A percentile compares a stretch with the other conserved stretches of the same genome.
Conservation (phyloP, 306 rosid species). For the Casuarina cunninghamiana region DNA sequence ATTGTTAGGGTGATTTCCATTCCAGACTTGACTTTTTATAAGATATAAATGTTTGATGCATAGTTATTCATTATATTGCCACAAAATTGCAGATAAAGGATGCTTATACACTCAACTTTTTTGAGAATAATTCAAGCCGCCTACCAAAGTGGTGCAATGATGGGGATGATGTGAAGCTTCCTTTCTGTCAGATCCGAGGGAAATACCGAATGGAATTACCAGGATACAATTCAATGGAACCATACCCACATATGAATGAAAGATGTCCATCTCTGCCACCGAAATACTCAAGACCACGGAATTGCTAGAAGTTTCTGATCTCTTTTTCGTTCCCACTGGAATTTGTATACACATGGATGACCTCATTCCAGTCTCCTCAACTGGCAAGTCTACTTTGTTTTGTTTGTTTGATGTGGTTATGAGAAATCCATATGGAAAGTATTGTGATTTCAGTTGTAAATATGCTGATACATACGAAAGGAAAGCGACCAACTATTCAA, state of each 20-base stretch:
- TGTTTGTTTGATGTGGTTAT: conserved; percentile 5
- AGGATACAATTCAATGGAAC: conserved; percentile 72
- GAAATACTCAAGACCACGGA: conserved; percentile 55
- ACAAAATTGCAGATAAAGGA: conserved; percentile 77
- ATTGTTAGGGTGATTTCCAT: not conserved
- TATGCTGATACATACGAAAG: not conserved
- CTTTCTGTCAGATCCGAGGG: conserved; percentile 91
- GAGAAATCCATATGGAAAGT: not conserved
- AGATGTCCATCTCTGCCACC: conserved; percentile 93
- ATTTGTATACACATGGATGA: not conserved
- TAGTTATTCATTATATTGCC: conserved; percentile 20
- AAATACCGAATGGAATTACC: conserved; percentile 91
- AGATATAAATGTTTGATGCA: not conserved
- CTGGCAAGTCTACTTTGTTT: not conserved
- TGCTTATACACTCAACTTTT: conserved; percentile 84
- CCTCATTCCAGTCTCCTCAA: not conserved
- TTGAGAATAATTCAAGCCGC: conserved; percentile 74
- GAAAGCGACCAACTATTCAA: not conserved
- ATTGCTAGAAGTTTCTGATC: conserved; percentile 50
- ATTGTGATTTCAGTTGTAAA: conserved; percentile 9
- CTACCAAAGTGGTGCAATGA: conserved; percentile 93
- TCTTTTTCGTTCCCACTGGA: conserved; percentile 15
- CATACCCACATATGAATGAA: conserved; percentile 89
- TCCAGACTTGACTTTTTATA: not conserved
- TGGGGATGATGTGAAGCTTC: conserved; percentile 74